Evolutionary conservation across 805 yeast species (phyloP), one percentile per base, ranked within the genome.

Genomic region (Wickerhamomyces queroliae): DNA sequence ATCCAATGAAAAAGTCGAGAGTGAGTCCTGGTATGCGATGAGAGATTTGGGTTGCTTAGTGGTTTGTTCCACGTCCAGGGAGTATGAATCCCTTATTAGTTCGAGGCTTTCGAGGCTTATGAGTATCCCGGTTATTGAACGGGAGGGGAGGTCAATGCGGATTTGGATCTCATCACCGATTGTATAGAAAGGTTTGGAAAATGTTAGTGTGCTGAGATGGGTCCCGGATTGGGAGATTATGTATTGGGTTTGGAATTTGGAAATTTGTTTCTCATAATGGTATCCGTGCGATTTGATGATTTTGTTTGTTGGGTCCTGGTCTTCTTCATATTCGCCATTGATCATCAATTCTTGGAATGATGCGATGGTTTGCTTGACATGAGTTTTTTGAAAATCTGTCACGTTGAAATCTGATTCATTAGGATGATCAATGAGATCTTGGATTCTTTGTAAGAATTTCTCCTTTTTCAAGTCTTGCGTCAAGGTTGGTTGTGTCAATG

Each of bases 201-300:
- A 55, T 1, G 51, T 41, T 16, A 72, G 34, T 15, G 57, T 62
- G 0, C 76, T 70, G 8, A 76, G 61, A 11, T 59, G 50, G 33
- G 61, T 52, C 8, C 70, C 64, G 38, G 67, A 61, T 39, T 70
- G 57, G 30, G 69, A 68, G 7, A 77, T 67, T 13, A 61, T 46
- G 46, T 58, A 69, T 20, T 59, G 63, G 7, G 58, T 59, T 49
- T 64, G 66, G 17, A 59, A 40, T 28, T 48, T 49, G 1, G 23
- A 35, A 11, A 48, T 44, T 34, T 56, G 56, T 33, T 39, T 47
- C 25, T 56, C 57, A 29, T 38, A 47, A 1, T 35, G 30, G 19
- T 41, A 41, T 2, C 48, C 53, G 19, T 53, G 53, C 11, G 36
- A 27, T 15, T 33, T 37, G 17, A 37, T 41, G 15, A 33, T 17